Percentiles rank a stretch among this genome's conserved stretches.
phyloP scores from a whole-genome alignment of 306 rosid genomes.

The Acacia confusa region DNA sequence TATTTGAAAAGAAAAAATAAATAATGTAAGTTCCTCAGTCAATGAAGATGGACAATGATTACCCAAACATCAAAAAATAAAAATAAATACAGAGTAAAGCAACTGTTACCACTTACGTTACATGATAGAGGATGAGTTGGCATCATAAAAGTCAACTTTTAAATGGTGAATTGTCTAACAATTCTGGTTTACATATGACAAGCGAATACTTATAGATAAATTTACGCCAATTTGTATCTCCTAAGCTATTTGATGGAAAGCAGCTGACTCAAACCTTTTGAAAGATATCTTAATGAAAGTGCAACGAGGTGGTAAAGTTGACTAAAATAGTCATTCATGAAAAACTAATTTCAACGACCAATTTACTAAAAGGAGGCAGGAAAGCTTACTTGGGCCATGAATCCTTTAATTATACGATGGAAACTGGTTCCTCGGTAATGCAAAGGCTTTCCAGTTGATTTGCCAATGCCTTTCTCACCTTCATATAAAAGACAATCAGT shows the following conservation, averaged over 20 bases:
- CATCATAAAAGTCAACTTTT: background rate
- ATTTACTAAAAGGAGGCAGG: conserved; percentile 4
- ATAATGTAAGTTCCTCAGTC: background rate
- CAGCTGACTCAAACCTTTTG: background rate
- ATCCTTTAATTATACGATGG: conserved; percentile 91
- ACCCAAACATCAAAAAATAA: background rate
- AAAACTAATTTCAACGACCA: background rate
- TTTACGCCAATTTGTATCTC: background rate
- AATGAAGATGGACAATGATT: background rate
- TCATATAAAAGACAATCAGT: conserved; percentile 27
- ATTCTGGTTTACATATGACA: background rate
- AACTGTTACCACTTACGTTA: background rate
- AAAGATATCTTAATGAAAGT: background rate
- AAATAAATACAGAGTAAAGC: background rate
- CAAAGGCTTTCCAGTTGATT: conserved; percentile 80
- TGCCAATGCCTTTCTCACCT: conserved; percentile 95
- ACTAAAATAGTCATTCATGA: background rate
- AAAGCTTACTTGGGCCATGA: conserved; percentile 93
- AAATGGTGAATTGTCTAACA: background rate
- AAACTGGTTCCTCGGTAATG: conserved; percentile 80
- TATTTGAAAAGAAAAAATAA: conserved; percentile 7
- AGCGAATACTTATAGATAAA: background rate
- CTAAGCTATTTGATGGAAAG: background rate
- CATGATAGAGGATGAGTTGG: background rate
- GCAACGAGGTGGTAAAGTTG: background rate